Conservation (phyloP, 2,329 filamentous ascomycete species). For the Ambrosiella cleistominuta region DNA sequence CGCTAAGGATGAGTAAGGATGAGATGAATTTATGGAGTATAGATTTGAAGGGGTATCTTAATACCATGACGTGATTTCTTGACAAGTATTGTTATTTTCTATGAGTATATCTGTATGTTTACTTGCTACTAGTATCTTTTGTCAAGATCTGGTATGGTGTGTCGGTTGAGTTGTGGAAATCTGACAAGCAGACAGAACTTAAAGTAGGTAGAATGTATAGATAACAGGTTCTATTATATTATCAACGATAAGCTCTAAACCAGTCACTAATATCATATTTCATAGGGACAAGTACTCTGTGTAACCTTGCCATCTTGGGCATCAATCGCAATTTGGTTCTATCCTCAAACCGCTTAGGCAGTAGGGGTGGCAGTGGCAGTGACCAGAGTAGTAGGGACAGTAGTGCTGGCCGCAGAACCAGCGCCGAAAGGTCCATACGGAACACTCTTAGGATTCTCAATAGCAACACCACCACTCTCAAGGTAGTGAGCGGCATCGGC, state of each 20-base stretch:
- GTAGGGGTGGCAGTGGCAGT: neutral
- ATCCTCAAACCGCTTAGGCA: neutral
- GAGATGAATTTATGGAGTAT: neutral
- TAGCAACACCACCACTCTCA: neutral
- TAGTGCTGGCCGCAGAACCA: neutral
- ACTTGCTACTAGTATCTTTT: no score
- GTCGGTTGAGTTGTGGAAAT: no score
- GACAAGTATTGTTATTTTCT: neutral
- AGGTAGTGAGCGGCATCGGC: neutral
- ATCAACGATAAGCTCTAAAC: no score
- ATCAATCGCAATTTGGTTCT: neutral
- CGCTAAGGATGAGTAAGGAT: conserved; percentile 50
- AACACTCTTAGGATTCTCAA: neutral
- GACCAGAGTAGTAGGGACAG: neutral
- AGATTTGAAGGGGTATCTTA: neutral
- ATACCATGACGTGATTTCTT: neutral
- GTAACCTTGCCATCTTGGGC: neutral
- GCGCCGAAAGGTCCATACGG: neutral
- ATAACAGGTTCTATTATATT: no score
- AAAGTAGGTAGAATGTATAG: no score
- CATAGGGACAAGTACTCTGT: neutral
- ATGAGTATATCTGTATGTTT: no score
- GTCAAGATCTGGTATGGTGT: no score
- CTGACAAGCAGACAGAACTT: no score
- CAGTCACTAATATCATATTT: neutral